phyloP scores from a whole-genome alignment of 495 filamentous ascomycete species.

The Aspergillus biplanus region DNA sequence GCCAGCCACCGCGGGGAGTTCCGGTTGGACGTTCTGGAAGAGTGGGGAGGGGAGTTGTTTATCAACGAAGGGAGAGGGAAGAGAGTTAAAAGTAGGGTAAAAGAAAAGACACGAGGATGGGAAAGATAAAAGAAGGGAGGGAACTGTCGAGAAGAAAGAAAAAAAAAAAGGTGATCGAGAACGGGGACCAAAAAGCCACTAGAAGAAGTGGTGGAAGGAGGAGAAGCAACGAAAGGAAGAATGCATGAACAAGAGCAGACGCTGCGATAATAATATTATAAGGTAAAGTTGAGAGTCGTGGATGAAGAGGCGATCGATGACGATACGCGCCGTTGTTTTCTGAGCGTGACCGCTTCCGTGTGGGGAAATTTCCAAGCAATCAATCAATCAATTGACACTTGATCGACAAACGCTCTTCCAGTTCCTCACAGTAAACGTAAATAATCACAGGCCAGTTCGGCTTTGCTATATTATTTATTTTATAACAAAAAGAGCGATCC shows the following conservation, averaged over 20 bases:
- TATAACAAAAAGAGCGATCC: too few relatives aligned
- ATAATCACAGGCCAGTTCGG: too few relatives aligned
- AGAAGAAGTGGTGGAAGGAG: background rate
- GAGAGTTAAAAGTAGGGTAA: constrained; percentile 11
- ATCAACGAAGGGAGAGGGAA: constrained; percentile 2
- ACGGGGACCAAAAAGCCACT: constrained; percentile 20
- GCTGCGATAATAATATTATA: background rate
- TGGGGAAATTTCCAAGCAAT: constrained; percentile 14
- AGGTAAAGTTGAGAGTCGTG: constrained; percentile 5
- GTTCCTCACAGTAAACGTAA: too few relatives aligned
- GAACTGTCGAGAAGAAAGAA: constrained; percentile 11
- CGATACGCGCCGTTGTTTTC: constrained; percentile 17
- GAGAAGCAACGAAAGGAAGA: background rate
- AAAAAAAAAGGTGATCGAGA: background rate
- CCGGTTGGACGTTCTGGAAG: constrained; percentile 6
- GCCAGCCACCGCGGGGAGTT: constrained; percentile 31
- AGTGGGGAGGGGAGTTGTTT: constrained; percentile 10
- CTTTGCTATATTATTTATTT: too few relatives aligned
- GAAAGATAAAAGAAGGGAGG: constrained; percentile 11
- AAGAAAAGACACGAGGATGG: constrained; percentile 12
- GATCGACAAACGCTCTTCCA: background rate
- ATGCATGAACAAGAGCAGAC: background rate
- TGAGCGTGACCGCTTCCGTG: constrained; percentile 28
- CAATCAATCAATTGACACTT: background rate
- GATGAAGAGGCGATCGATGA: constrained; percentile 11